phyloP scores from a whole-genome alignment of 1,139 yeast genomes.

The Taiozyma sp. region DNA sequence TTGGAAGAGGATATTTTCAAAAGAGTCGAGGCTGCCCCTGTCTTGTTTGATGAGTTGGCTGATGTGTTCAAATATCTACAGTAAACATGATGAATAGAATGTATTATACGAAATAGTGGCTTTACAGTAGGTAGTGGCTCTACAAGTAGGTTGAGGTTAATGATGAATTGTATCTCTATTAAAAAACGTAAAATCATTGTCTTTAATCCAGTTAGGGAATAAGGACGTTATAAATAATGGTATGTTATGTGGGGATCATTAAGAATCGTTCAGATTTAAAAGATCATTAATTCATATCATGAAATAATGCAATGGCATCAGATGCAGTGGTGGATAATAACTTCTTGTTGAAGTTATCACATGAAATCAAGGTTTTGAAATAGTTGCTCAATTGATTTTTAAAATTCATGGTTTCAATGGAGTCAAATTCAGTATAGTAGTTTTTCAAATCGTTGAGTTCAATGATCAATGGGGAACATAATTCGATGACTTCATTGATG shows the following conservation, averaged over 20 bases:
- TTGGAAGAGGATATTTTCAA: slow-evolving; percentile 26
- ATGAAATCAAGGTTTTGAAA: slow-evolving; percentile 11
- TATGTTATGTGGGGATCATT: neutral
- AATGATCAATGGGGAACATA: slow-evolving; percentile 38
- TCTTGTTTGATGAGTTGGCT: slow-evolving; percentile 26
- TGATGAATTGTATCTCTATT: neutral
- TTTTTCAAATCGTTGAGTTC: slow-evolving; percentile 51
- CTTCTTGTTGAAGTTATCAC: slow-evolving; percentile 8
- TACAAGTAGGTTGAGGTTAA: neutral
- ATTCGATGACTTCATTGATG: slow-evolving; percentile 12
- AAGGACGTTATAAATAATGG: neutral
- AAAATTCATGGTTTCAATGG: slow-evolving; percentile 32
- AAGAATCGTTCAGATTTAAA: neutral
- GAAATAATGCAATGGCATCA: slow-evolving; percentile 9
- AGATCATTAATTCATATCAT: neutral
- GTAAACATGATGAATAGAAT: neutral
- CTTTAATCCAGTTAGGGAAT: neutral
- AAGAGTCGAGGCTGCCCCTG: slow-evolving; percentile 29
- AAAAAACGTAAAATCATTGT: neutral
- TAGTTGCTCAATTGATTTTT: slow-evolving; percentile 24
- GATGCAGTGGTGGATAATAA: slow-evolving; percentile 21
- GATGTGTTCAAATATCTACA: slow-evolving; percentile 13
- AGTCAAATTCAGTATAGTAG: slow-evolving; percentile 37
- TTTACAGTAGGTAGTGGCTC: neutral
- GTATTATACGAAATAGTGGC: neutral